Base-by-base conservation (phyloP, 1,284 basidiomycete species). In the Phellopilus nigrolimitatus region DNA sequence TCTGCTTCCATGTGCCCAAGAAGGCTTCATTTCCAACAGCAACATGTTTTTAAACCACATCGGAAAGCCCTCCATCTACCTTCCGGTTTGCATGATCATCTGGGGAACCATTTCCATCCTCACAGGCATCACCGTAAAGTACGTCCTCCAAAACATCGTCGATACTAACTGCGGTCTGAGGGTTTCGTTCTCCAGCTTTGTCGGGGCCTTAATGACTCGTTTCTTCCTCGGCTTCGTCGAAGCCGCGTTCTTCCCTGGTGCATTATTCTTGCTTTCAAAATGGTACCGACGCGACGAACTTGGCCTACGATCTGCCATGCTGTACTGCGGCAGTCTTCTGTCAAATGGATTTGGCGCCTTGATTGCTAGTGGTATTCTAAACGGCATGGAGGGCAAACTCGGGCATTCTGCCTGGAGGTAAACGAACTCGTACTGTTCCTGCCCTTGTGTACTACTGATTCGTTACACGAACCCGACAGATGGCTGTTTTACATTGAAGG, bases 321-420 rank as follows among this genome's bases (percentile, higher is more conserved):
- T 94, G 13, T 82, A 79, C 54, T 82, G 79, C 58, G 88, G 88
- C 5, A 80, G 73, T 61, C 71, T 92, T 45, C 80, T 91, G 56
- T 85, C 82, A 54, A 93, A 91, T 68, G 90, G 88, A 1, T 91
- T 92, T 62, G 88, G 90, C 12, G 74, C 86, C 0, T 71, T 92
- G n/a, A 78, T 92, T 49, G 88, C 86, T 7, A 88, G 84, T 8
- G 82, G 77, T 3, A 86, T 88, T 50, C 69, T 89, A 54, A 69
- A 73, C 50, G 71, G 73, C 24, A 90, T 90, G 85, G 73, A 90
- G 51, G 84, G 81, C 6, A 71, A 72, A 39, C 67, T 84, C 1
- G 88, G 88, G 0, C 78, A 81, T 47, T 71, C 84, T 1, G 88
- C 86, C 1, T 94, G 91, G 90, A 71, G 84, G 76, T 79, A 57